These are phyloP conservation scores for Alternaria atra DNA, from an alignment of 2,329 filamentous ascomycete species.

Conservation along the genomic window DNA sequence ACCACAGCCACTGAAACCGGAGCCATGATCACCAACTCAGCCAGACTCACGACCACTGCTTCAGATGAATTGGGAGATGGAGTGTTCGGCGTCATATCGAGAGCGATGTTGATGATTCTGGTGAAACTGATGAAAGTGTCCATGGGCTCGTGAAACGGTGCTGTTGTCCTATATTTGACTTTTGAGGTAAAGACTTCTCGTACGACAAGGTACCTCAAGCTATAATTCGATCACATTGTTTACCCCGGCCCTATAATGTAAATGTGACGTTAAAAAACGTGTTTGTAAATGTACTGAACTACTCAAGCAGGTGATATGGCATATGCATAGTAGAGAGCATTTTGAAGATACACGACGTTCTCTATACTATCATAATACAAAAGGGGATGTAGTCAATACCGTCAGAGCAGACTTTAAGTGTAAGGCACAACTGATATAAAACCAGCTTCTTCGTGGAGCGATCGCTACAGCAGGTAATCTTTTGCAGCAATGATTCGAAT, in stretches of 20 bases:
- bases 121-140: background rate
- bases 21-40: background rate
- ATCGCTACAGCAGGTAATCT: too few relatives aligned
- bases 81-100: background rate
- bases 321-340: background rate
- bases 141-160: background rate
- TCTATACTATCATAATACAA: background rate
- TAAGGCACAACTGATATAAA: too few relatives aligned
- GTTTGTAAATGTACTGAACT: background rate
- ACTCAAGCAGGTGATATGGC: background rate
- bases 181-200: background rate
- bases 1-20: background rate
- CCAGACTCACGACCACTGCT: background rate
- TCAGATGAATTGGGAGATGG: background rate
- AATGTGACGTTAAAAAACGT: background rate
- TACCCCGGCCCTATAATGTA: background rate
- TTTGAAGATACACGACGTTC: rapidly evolving
- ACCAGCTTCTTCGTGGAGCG: too few relatives aligned
- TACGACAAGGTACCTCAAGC: background rate
- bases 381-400: rapidly evolving
- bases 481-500: too few relatives aligned
- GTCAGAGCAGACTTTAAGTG: too few relatives aligned
- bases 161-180: background rate
- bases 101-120: background rate
- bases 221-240: background rate